Evolutionary conservation across 148 eudicot genomes (phyloP).

Genomic region (Rhododendron mucronatum): DNA sequence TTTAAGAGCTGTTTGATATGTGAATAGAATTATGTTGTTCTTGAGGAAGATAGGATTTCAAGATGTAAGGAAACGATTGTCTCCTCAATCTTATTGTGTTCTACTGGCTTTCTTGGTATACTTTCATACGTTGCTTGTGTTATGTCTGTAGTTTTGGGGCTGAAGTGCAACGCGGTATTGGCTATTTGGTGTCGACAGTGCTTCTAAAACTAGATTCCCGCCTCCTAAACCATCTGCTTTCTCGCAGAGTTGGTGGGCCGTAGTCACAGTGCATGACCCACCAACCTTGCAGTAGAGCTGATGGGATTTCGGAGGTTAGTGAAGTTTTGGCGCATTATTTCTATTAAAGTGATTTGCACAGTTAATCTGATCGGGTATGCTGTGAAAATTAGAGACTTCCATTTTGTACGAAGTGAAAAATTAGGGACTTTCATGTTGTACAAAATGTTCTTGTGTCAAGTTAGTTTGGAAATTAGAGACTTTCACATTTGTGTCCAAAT

Average conservation of each 20-base stretch:
- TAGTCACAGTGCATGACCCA: neutral
- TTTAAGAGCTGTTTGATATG: neutral
- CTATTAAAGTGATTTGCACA: neutral
- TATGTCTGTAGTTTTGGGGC: neutral
- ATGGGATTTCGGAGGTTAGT: neutral
- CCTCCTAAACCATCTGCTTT: neutral
- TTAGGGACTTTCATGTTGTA: neutral
- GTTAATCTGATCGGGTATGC: neutral
- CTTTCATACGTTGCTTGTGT: neutral
- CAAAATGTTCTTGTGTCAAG: too few relatives aligned
- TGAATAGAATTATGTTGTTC: neutral
- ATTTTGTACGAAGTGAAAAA: too few relatives aligned
- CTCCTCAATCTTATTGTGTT: neutral
- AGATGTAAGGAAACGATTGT: neutral
- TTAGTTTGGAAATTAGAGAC: too few relatives aligned
- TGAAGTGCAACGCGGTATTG: neutral
- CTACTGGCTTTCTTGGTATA: neutral
- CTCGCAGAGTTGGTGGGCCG: neutral
- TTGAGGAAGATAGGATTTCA: neutral
- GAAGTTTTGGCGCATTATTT: neutral
- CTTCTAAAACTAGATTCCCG: neutral
- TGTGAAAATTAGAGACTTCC: neutral
- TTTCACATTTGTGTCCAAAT: too few relatives aligned
- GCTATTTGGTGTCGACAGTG: neutral
- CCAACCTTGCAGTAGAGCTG: neutral